A percentile compares a stretch with the other conserved stretches of the same genome.
Conservation (phyloP, 2,329 filamentous ascomycete genomes). For the Penicillium sp. region DNA sequence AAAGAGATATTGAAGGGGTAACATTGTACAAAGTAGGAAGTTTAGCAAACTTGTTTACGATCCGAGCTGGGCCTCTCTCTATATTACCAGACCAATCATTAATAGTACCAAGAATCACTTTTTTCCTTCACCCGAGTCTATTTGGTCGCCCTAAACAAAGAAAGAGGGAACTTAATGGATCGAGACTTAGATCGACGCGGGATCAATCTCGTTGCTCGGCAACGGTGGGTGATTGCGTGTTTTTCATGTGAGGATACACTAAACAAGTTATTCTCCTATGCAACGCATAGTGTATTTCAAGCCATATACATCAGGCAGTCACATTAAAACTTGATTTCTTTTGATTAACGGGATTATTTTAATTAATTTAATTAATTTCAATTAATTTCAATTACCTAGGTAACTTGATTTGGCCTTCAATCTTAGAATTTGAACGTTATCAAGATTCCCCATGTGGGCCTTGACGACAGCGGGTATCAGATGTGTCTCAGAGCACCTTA, state of each 20-base stretch:
- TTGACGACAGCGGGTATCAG: neutral
- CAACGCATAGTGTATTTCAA: constrained; percentile 1
- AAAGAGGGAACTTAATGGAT: constrained; percentile 16
- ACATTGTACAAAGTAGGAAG: neutral
- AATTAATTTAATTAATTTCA: neutral
- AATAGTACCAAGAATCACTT: neutral
- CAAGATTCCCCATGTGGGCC: neutral
- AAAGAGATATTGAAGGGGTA: neutral
- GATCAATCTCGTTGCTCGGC: constrained; percentile 24
- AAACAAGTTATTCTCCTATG: neutral
- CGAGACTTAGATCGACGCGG: constrained; percentile 13
- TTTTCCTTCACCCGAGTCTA: constrained; percentile 1
- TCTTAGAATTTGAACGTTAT: neutral
- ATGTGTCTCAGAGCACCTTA: neutral
- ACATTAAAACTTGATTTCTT: neutral
- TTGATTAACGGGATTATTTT: neutral
- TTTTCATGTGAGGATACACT: neutral
- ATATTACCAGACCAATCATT: constrained; percentile 16
- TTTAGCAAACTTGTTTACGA: constrained; percentile 6
- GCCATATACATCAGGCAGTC: neutral
- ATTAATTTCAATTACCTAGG: neutral
- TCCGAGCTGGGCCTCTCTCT: neutral
- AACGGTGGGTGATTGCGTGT: constrained; percentile 15
- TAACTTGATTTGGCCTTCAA: neutral
- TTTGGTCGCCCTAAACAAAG: constrained; percentile 16